Percentiles rank a stretch among this genome's conserved stretches.
These are phyloP conservation scores for Pyracantha coccinea DNA, from an alignment of 331 rosid species.

Conservation along the genomic window DNA sequence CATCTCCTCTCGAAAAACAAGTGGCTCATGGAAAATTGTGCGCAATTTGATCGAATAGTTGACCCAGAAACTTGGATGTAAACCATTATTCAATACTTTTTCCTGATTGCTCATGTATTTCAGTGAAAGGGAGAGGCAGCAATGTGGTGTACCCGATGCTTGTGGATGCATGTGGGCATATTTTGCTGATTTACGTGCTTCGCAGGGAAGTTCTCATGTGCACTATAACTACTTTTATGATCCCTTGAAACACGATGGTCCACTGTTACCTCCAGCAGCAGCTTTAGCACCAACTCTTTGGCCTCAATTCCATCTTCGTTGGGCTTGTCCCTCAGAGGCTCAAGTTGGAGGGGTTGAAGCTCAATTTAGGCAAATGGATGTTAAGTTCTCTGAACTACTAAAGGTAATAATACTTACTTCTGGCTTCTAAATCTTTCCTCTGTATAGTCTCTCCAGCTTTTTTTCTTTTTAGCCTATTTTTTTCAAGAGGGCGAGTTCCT, in stretches of 20 bases:
- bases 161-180: constrained; percentile 95
- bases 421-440: neutral
- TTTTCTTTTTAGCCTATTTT: too few species aligned
- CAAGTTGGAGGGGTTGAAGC: constrained; percentile 75
- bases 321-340: constrained; percentile 88
- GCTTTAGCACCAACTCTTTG: constrained; percentile 91
- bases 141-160: constrained; percentile 56
- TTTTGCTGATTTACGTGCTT: constrained; percentile 64
- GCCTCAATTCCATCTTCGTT: constrained; percentile 94
- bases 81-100: neutral
- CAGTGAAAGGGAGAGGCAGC: constrained; percentile 92
- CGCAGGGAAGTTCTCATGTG: constrained; percentile 60
- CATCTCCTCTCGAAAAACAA: neutral
- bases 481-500: neutral
- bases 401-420: constrained; percentile 39
- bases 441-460: neutral
- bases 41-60: neutral
- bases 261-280: constrained; percentile 89
- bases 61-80: neutral
- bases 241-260: constrained; percentile 40
- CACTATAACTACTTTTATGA: constrained; percentile 85
- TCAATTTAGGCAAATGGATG: constrained; percentile 51
- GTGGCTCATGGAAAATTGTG: neutral
- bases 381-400: constrained; percentile 52
- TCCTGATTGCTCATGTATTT: constrained; percentile 20